A percentile compares a stretch with the other conserved stretches of the same genome.
Evolutionary conservation across 305 asterid genomes (phyloP).

Genomic region (Fraxinus baroniana): DNA sequence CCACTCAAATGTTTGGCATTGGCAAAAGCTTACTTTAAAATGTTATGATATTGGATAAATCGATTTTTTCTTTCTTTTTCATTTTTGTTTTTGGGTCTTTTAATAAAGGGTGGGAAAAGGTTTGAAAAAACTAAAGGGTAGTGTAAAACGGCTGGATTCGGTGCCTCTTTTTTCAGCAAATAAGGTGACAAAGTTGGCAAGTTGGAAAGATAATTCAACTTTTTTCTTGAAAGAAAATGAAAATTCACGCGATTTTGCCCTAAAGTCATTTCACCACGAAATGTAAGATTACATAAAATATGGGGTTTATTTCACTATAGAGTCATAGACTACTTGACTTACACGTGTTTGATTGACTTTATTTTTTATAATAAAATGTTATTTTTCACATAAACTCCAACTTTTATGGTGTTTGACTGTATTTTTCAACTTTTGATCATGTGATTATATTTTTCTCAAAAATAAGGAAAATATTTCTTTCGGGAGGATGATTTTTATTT

Average conservation of each 20-base stretch:
- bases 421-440: no score
- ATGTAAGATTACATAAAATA: neutral
- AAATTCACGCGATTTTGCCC: slow-evolving; percentile 22
- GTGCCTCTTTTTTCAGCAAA: slow-evolving; percentile 1
- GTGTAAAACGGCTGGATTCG: slow-evolving; percentile 7
- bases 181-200: neutral
- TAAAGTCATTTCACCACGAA: slow-evolving; percentile 5
- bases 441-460: no score
- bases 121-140: neutral
- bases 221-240: slow-evolving; percentile 2
- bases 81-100: neutral
- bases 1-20: neutral
- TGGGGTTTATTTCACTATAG: neutral
- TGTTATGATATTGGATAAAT: neutral
- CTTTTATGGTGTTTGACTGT: neutral
- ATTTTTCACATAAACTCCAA: no score
- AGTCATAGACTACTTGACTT: neutral
- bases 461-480: neutral
- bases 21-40: neutral
- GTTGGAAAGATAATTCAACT: neutral
- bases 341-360: no score
- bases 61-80: neutral
- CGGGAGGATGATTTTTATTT: neutral
- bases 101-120: neutral
- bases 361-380: no score